Evolutionary conservation across 176 grass and related monocot species (phyloP).

Genomic region (Lolium perenne): DNA sequence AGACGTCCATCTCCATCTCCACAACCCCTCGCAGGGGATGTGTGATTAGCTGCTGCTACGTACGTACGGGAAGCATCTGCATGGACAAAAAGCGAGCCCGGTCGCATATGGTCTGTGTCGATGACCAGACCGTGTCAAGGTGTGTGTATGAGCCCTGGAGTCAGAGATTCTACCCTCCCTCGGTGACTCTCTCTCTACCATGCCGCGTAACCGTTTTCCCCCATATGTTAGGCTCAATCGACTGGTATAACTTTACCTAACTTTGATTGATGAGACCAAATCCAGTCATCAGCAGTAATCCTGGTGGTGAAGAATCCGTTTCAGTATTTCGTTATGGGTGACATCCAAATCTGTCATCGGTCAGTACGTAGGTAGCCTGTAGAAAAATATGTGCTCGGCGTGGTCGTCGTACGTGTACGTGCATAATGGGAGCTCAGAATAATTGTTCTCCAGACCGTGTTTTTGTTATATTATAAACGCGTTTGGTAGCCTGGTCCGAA

Average conservation of each 20-base stretch:
- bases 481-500: too few relatives aligned
- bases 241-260: constrained; percentile 26
- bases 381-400: not conserved
- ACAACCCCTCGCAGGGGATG: not conserved
- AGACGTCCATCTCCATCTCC: not conserved
- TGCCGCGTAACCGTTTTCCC: not conserved
- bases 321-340: not conserved
- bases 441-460: not conserved
- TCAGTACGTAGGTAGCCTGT: not conserved
- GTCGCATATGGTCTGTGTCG: constrained; percentile 10
- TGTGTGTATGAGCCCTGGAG: not conserved
- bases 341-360: too few relatives aligned
- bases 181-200: constrained; percentile 14
- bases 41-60: too few relatives aligned
- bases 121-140: constrained; percentile 41
- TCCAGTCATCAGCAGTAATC: not conserved
- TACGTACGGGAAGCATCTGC: not conserved
- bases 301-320: too few relatives aligned
- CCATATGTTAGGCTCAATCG: constrained; percentile 9
- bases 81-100: not conserved
- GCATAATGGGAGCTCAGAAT: constrained; percentile 9
- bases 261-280: not conserved
- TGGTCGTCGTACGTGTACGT: constrained; percentile 8
- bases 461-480: not conserved
- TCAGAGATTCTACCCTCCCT: constrained; percentile 10